A percentile compares a stretch with the other conserved stretches of the same genome.
Conservation (phyloP, 371 early-diverging fungal species). For the Nematocida minor region DNA sequence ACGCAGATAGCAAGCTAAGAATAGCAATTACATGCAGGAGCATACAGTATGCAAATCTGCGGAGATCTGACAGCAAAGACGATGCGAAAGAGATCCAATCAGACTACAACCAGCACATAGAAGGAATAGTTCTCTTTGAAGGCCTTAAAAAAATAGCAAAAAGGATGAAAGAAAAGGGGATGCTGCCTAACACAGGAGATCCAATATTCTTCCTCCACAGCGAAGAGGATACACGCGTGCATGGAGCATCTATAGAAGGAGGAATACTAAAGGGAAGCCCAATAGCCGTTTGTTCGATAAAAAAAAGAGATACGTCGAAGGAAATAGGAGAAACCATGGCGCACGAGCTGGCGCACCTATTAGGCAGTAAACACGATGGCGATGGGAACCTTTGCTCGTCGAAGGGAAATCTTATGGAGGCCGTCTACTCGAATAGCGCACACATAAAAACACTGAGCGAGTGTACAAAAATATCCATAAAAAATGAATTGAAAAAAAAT, state of each 20-base stretch:
- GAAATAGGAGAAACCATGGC: constrained; percentile 19
- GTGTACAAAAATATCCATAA: constrained; percentile 3
- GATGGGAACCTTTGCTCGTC: not conserved
- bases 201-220: constrained; percentile 1
- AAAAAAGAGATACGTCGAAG: not conserved
- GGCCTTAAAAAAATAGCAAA: not conserved
- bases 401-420: constrained; percentile 8
- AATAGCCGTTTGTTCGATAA: constrained; percentile 6
- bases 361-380: constrained; percentile 30
- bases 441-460: not conserved
- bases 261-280: not conserved
- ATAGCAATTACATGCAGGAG: not conserved
- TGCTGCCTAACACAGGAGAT: not conserved
- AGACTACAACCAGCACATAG: not conserved
- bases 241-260: not conserved
- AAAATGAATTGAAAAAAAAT: constrained; percentile 34
- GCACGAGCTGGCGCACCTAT: constrained; percentile 39
- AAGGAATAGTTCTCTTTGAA: not conserved
- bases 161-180: not conserved
- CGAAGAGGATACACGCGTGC: not conserved
- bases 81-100: not conserved
- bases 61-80: not conserved
- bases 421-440: not conserved
- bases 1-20: not conserved
- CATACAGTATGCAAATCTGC: not conserved